Percentiles rank a stretch among this genome's conserved stretches.
These are phyloP conservation scores for Agrocybe praecox DNA, from an alignment of 768 basidiomycete species.

Conservation along the genomic window DNA sequence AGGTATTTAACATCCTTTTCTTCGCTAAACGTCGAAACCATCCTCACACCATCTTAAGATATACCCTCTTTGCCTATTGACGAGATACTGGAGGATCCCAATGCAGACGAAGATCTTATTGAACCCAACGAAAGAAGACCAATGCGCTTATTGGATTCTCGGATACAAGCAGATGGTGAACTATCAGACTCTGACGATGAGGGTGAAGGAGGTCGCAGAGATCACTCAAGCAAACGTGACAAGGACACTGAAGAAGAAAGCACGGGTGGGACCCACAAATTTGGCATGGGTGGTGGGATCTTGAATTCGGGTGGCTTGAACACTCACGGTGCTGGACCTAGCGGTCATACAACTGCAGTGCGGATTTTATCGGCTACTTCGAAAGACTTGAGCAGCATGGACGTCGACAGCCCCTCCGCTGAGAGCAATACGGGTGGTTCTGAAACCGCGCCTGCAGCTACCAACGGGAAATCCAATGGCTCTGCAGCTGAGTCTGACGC, in stretches of 20 bases:
- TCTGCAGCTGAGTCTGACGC: background rate
- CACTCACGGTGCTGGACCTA: slow-evolving; percentile 77
- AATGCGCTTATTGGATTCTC: slow-evolving; percentile 75
- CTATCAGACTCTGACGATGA: slow-evolving; percentile 98
- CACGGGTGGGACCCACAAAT: slow-evolving; percentile 50
- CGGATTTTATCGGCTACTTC: slow-evolving; percentile 39
- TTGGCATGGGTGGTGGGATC: slow-evolving; percentile 72
- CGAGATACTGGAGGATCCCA: slow-evolving; percentile 77
- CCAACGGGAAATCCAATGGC: background rate
- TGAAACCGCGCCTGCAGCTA: background rate
- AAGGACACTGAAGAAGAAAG: slow-evolving; percentile 52
- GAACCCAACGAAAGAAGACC: slow-evolving; percentile 78
- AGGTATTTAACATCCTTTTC: slow-evolving; percentile 44
- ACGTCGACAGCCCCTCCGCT: slow-evolving; percentile 43
- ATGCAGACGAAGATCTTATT: slow-evolving; percentile 82
- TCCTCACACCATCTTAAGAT: slow-evolving; percentile 48
- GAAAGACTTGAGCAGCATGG: slow-evolving; percentile 35
- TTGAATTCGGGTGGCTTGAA: slow-evolving; percentile 61
- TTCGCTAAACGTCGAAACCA: background rate
- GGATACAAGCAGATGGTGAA: slow-evolving; percentile 84
- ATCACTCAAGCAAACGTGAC: slow-evolving; percentile 63
- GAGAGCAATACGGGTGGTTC: slow-evolving; percentile 24
- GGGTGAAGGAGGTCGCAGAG: slow-evolving; percentile 82
- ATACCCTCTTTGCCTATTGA: slow-evolving; percentile 87
- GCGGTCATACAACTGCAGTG: slow-evolving; percentile 62